Conservation (phyloP, 441 rosid species). For the Melastoma candidum region DNA sequence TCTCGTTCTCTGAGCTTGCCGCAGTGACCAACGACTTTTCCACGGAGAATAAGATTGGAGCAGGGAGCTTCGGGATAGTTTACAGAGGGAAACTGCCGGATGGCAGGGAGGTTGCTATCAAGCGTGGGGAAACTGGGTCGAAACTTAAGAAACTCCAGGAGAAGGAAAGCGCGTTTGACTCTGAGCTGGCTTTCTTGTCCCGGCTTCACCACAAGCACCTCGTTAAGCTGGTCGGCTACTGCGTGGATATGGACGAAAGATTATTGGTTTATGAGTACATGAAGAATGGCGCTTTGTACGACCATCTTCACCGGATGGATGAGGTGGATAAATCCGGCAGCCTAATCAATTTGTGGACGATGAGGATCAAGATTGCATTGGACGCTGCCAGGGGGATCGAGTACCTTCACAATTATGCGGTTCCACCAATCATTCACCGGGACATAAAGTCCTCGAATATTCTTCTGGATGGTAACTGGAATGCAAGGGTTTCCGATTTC, state of each 20-base stretch:
- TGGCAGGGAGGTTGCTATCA: constrained; percentile 15
- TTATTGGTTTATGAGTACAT: constrained; percentile 17
- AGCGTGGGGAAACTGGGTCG: constrained; percentile 12
- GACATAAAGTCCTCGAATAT: constrained; percentile 20
- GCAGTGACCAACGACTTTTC: constrained; percentile 1
- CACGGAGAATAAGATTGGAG: constrained; percentile 15
- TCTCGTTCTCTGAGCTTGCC: background rate
- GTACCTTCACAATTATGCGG: constrained; percentile 14
- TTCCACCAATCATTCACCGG: constrained; percentile 18
- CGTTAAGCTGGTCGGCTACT: constrained; percentile 16
- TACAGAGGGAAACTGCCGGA: constrained; percentile 14
- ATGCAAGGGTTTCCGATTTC: constrained; percentile 17
- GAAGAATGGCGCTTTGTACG: constrained; percentile 15
- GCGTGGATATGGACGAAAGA: constrained; percentile 15
- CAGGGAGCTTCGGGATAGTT: constrained; percentile 18
- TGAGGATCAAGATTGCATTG: constrained; percentile 16
- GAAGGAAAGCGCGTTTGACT: constrained; percentile 19
- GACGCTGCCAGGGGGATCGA: constrained; percentile 16
- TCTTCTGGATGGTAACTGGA: constrained; percentile 15
- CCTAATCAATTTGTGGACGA: constrained; percentile 14
- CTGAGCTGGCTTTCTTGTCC: constrained; percentile 15
- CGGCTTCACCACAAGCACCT: constrained; percentile 18
- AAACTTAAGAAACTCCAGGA: constrained; percentile 15
- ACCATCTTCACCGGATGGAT: constrained; percentile 14
- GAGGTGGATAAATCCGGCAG: constrained; percentile 11